Conservation (phyloP, 1,284 basidiomycete genomes). For the Boletus holoroseus region DNA sequence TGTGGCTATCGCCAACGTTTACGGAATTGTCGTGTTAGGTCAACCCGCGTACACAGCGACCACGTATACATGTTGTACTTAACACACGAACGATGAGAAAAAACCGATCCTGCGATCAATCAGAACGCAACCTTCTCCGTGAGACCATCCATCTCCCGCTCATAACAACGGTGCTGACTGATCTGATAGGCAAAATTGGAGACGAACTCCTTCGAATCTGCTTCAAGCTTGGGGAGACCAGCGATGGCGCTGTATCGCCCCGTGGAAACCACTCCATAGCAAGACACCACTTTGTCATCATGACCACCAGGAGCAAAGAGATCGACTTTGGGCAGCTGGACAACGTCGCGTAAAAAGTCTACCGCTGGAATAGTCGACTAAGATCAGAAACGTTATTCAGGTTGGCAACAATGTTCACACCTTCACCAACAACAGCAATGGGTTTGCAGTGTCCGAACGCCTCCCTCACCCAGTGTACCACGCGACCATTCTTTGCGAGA, state of each 20-base stretch:
- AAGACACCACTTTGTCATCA: conserved; percentile 42
- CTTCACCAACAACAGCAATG: conserved; percentile 69
- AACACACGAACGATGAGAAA: not conserved
- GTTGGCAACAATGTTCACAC: conserved; percentile 20
- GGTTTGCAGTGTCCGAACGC: conserved; percentile 76
- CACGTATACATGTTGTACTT: not conserved
- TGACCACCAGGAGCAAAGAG: conserved; percentile 33
- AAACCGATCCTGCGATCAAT: conserved; percentile 12
- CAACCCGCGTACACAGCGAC: conserved; percentile 11
- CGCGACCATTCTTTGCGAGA: conserved; percentile 52
- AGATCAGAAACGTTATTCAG: not conserved
- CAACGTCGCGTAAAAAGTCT: conserved; percentile 43
- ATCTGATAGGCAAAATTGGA: conserved; percentile 56
- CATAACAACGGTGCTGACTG: conserved; percentile 58
- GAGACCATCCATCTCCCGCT: conserved; percentile 56
- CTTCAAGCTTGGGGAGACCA: conserved; percentile 43
- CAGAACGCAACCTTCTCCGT: conserved; percentile 52
- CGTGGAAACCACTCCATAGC: conserved; percentile 59
- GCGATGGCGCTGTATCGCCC: conserved; percentile 41
- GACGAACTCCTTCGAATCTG: conserved; percentile 48
- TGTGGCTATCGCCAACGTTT: conserved; percentile 62
- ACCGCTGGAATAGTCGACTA: conserved; percentile 37
- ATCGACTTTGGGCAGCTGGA: conserved; percentile 44
- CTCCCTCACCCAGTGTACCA: conserved; percentile 68
- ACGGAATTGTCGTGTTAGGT: conserved; percentile 46